A percentile compares a stretch with the other conserved stretches of the same genome.
Conservation (phyloP, 1,284 basidiomycete species). For the Amylostereum areolatum region DNA sequence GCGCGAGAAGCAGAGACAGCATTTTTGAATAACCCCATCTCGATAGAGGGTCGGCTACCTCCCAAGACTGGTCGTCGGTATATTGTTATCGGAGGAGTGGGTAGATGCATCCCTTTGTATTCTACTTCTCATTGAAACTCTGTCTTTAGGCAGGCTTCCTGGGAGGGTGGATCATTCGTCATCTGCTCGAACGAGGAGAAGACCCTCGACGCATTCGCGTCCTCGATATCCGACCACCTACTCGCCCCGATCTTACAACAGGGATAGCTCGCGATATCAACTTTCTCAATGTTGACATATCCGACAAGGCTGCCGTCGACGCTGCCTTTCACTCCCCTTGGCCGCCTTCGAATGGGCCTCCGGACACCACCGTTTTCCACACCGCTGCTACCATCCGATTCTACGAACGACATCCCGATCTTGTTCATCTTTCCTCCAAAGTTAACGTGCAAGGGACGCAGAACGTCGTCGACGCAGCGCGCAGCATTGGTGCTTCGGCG, state of each 20-base stretch:
- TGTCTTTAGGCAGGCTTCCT: conserved; percentile 55
- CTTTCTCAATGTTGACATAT: conserved; percentile 54
- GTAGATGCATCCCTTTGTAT: conserved; percentile 11
- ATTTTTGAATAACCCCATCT: conserved; percentile 27
- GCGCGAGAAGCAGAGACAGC: conserved; percentile 30
- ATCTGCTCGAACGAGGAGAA: conserved; percentile 64
- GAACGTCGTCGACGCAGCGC: conserved; percentile 50
- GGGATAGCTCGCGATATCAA: conserved; percentile 44
- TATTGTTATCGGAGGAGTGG: conserved; percentile 50
- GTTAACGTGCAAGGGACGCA: conserved; percentile 63
- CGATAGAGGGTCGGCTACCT: conserved; percentile 34
- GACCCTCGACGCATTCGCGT: conserved; percentile 59
- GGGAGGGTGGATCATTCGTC: conserved; percentile 69
- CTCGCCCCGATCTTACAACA: conserved; percentile 44
- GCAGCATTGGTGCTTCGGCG: conserved; percentile 37
- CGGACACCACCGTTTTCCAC: conserved; percentile 61
- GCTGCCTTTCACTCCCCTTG: conserved; percentile 62
- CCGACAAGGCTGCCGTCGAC: conserved; percentile 43
- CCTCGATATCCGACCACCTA: conserved; percentile 55
- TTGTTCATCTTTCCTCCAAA: conserved; percentile 46
- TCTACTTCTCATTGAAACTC: neutral
- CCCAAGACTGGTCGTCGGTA: conserved; percentile 51
- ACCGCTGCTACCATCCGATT: conserved; percentile 72
- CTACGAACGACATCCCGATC: conserved; percentile 50
- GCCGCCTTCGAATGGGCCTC: conserved; percentile 24